These are phyloP conservation scores for Lantana camara DNA, from an alignment of 257 asterid genomes.

Conservation along the genomic window DNA sequence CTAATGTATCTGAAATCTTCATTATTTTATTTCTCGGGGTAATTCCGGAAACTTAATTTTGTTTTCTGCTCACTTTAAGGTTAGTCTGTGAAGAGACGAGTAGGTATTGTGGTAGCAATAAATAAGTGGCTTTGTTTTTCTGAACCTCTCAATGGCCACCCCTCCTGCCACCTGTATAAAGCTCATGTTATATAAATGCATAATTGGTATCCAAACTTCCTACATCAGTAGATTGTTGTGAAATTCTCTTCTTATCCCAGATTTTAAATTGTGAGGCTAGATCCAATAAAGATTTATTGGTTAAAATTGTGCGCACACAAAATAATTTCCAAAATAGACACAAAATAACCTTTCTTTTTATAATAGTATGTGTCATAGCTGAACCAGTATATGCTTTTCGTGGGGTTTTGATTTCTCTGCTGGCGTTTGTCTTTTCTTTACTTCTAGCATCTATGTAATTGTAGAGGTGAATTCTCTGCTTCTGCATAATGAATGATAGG, in stretches of 20 bases:
- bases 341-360: not conserved
- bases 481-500: not conserved
- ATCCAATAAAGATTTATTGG: no score
- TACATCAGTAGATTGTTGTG: no score
- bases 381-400: not conserved
- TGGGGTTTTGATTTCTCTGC: not conserved
- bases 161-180: not conserved
- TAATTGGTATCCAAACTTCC: no score
- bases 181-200: constrained; percentile 2
- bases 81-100: not conserved
- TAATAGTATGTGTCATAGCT: no score
- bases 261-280: no score
- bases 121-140: constrained; percentile 2
- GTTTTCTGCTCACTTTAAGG: not conserved
- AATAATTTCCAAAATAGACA: no score
- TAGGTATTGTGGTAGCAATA: not conserved
- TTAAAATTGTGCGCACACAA: no score
- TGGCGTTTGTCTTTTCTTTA: not conserved
- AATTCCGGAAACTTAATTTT: not conserved
- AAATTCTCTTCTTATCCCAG: no score
- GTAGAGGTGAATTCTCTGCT: constrained; percentile 1
- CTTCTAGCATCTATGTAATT: constrained; percentile 4
- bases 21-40: constrained; percentile 19
- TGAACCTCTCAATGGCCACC: not conserved
- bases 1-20: constrained; percentile 13